Percentiles rank a stretch among this genome's conserved stretches.
phyloP scores from a whole-genome alignment of 2,329 filamentous ascomycete genomes.

The Claviceps sp. region DNA sequence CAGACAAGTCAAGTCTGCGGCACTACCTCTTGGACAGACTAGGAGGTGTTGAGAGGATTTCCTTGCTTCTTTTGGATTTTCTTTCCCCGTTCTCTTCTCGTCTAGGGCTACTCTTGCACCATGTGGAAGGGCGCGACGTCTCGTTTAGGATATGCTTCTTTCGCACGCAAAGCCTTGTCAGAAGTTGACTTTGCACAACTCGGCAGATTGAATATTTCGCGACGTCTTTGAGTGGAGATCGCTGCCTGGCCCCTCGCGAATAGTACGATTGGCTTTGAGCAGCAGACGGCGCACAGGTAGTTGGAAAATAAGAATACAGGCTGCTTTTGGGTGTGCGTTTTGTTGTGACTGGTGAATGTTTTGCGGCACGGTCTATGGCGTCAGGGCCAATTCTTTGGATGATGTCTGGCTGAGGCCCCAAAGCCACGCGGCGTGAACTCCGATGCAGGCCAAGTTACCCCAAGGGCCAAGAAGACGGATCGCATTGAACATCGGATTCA shows the following conservation, averaged over 20 bases:
- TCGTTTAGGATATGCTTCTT: neutral
- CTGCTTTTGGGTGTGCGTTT: conserved; percentile 2
- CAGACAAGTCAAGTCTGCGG: neutral
- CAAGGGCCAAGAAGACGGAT: neutral
- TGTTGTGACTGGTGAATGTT: conserved; percentile 4
- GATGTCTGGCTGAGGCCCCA: neutral
- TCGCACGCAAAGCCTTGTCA: neutral
- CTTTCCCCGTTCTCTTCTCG: neutral
- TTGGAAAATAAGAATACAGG: conserved; percentile 4
- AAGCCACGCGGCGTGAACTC: neutral
- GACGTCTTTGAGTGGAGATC: neutral
- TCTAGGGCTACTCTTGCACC: neutral
- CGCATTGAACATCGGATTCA: neutral
- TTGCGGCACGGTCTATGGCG: neutral
- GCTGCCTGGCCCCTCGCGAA: neutral
- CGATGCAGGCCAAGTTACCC: neutral
- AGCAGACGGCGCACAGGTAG: conserved; percentile 2
- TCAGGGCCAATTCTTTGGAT: neutral
- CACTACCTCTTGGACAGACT: neutral
- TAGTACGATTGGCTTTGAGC: neutral
- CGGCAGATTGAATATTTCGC: neutral
- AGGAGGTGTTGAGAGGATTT: neutral
- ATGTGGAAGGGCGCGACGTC: neutral
- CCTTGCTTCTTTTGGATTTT: neutral
- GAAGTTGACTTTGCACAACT: neutral